Evolutionary conservation across 2,329 filamentous ascomycete genomes (phyloP).

Genomic region (Stromatinia cepivora): DNA sequence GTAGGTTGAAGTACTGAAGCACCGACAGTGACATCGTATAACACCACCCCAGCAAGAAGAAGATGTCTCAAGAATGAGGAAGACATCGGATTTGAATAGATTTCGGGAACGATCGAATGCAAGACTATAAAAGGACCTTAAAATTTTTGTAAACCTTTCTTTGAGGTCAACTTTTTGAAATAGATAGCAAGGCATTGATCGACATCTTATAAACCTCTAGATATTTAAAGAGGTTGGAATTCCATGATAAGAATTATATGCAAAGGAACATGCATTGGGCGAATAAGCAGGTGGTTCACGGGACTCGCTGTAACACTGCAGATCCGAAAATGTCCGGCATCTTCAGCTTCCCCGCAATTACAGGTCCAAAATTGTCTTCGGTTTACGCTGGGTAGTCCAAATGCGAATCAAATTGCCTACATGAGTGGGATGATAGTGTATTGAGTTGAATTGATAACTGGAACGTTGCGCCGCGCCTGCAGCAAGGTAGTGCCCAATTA

Average conservation of each 20-base stretch:
- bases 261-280: not conserved
- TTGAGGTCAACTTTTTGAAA: not conserved
- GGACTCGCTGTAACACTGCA: conserved; percentile 6
- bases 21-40: conserved; percentile 20
- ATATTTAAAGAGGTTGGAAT: not conserved
- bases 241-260: not conserved
- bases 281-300: not conserved
- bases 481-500: not conserved
- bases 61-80: not conserved
- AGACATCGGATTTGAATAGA: not conserved
- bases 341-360: conserved; percentile 19
- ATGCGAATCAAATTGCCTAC: not conserved
- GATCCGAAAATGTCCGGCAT: conserved; percentile 5
- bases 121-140: not conserved
- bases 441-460: not conserved
- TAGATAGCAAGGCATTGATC: not conserved
- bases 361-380: not conserved
- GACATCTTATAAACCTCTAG: conserved; percentile 2
- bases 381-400: not conserved
- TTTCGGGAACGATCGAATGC: not conserved
- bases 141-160: not conserved
- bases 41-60: not conserved
- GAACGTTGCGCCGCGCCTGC: conserved; percentile 23
- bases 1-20: conserved; percentile 39
- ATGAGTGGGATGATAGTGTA: not conserved